Base-by-base conservation (phyloP, 495 filamentous ascomycete species). In the Bombardia bombarda region DNA sequence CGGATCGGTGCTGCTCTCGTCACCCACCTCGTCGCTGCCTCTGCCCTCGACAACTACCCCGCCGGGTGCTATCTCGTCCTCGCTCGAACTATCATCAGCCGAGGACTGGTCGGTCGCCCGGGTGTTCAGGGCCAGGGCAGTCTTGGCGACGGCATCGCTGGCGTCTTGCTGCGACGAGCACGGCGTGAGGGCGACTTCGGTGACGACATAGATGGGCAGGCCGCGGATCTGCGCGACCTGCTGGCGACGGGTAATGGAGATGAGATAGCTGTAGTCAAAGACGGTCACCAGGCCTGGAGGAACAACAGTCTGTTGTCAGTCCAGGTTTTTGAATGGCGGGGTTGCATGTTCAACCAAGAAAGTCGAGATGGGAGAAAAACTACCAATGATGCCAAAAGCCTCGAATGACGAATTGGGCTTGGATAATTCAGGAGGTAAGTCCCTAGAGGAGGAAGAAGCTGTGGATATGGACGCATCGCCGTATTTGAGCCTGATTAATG, bases 161-260 rank as follows among this genome's bases (percentile, higher is more conserved):
- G 92, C 90, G 18, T 90, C 87, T 31, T 55, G 56, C 48, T 80
- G 81, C 13, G 83, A 92, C 12, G 83, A 75, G 14, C 90, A 78
- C 1, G 92, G 92, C 16, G 93, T 94, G 19, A 98, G 68, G 1
- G 88, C 82, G 23, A 98, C 82, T 49, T 89, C 86, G 42, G 81
- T 86, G 34, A 95, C 73, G 32, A 85, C 79, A 58, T 94, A 96
- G 40, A 96, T 69, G 3, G 90, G 84, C 35, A 78, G 79, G 13
- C 86, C 86, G 40, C 79, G 78, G 38, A 96, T 80, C 45, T 86
- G 79, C 1, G 92, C 92, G 37, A 97, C 90, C 59, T 95, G 86
- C 49, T 90, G 72, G 28, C 90, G 83, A 41, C 80, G 69, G 7
- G 82, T 87, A 47, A 96, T 87, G 18, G 83, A 78, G 39, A 98